phyloP scores from a whole-genome alignment of 169 alveolate genomes.

The Plasmodium vivax region DNA sequence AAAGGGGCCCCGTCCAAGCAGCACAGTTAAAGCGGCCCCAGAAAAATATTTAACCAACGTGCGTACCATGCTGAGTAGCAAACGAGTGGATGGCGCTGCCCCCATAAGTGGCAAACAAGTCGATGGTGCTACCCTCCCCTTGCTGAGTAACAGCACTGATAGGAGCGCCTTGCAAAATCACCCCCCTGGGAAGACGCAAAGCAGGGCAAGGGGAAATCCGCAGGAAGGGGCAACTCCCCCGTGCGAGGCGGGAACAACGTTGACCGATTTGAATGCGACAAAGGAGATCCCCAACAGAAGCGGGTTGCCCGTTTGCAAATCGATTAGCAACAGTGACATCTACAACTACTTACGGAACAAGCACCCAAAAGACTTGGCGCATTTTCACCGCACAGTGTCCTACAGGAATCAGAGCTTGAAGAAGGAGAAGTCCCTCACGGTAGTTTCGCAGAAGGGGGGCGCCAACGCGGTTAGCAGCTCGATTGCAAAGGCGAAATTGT shows the following conservation, averaged over 20 bases:
- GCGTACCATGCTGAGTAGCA: background rate
- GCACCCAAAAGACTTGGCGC: background rate
- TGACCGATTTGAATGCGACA: background rate
- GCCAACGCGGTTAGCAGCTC: background rate
- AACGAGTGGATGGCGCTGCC: too few species aligned
- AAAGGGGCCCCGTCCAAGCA: background rate
- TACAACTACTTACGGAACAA: slow-evolving; percentile 38
- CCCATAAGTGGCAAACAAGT: background rate
- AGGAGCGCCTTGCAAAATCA: background rate
- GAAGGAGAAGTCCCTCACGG: background rate
- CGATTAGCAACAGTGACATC: slow-evolving; percentile 40
- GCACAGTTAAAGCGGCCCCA: background rate
- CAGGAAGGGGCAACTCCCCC: background rate
- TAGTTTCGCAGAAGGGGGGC: background rate
- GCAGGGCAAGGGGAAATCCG: background rate
- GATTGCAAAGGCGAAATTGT: background rate
- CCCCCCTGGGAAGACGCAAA: background rate
- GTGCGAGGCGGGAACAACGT: background rate
- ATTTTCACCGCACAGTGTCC: slow-evolving; percentile 50
- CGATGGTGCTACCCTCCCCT: background rate
- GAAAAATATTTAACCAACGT: background rate
- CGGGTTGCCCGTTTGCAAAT: slow-evolving; percentile 10
- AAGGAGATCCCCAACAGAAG: background rate
- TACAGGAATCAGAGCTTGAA: slow-evolving; percentile 23
- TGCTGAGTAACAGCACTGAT: background rate